Evolutionary conservation across 257 asterid species (phyloP), one percentile per base, ranked within the genome.

Genomic region (Lycium barbarum): DNA sequence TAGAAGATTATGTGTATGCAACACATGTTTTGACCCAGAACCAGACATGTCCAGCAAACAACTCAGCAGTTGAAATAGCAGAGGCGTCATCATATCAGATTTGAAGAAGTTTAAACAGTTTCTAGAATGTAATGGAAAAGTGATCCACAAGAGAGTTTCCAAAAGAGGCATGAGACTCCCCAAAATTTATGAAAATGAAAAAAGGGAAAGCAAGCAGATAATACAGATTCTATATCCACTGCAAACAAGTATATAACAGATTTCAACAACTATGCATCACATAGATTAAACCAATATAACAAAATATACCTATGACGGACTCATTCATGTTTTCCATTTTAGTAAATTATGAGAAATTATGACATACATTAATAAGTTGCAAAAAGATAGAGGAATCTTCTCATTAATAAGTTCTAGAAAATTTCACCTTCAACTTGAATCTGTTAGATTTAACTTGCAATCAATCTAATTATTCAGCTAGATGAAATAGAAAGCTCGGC

Each of bases 271-370:
- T 72, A 3, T 18, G 79, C 55, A 43, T 72, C 7, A 5, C 20
- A 9, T 9, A 72, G 58, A n/a, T 71, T 72, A 72, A 72, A 72
- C 58, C 38, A 45, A 45, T 58, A n/a, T 72, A 43, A 5, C 38
- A 45, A 72, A 72, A 38, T 72, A 72, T 8, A 20, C 57, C 80
- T 45, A 72, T 47, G 40, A 17, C 12, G 36, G 20, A 70, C 33
- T 70, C 79, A 38, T 70, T 45, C 80, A 43, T 72, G n/a, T 45
- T 72, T 72, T 72, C 54, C 80, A 72, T 72, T 43, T 72, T 71
- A 43, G 57, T 14, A 71, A 71, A 72, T 45, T 72, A 72, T 43
- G 18, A 45, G 38, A 71, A 72, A 40, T 70, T 38, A 40, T 40
- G 18, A 70, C 79, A 72, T 6, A n/a, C 80, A 71, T 43, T 71